phyloP scores from a whole-genome alignment of 2,329 filamentous ascomycete genomes.

The Ambrosiella xylebori region DNA sequence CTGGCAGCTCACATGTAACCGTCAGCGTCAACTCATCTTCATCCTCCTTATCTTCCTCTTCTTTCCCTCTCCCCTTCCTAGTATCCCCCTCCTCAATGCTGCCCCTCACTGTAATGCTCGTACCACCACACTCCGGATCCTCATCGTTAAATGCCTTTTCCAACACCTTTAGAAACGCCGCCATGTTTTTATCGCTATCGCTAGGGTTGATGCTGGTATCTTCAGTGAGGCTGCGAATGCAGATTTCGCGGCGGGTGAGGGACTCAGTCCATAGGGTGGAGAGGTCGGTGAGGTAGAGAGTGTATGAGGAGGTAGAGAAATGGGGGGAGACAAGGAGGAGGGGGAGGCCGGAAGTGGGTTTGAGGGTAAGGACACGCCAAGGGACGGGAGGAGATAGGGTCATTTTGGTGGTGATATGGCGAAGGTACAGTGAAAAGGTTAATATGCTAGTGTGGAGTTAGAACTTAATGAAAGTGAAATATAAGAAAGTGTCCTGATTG shows the following conservation, averaged over 20 bases:
- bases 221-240: slow-evolving; percentile 41
- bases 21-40: slow-evolving; percentile 29
- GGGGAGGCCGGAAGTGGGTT: slow-evolving; percentile 29
- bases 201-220: slow-evolving; percentile 58
- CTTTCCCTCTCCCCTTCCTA: no score
- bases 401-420: background rate
- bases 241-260: slow-evolving; percentile 43
- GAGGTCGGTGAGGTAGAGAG: slow-evolving; percentile 51
- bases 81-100: slow-evolving; percentile 11
- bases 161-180: slow-evolving; percentile 48
- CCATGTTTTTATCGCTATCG: slow-evolving; percentile 49
- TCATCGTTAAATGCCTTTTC: slow-evolving; percentile 32
- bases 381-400: slow-evolving; percentile 20
- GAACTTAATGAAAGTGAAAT: no score
- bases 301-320: slow-evolving; percentile 41
- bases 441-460: no score
- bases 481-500: no score
- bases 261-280: slow-evolving; percentile 56
- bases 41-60: slow-evolving; percentile 15
- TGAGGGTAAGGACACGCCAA: slow-evolving; percentile 33
- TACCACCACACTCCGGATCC: slow-evolving; percentile 26
- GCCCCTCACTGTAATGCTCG: slow-evolving; percentile 27
- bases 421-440: no score
- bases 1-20: slow-evolving; percentile 45
- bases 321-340: slow-evolving; percentile 44